Conservation (phyloP, 495 filamentous ascomycete genomes). For the Zalerion maritima region DNA sequence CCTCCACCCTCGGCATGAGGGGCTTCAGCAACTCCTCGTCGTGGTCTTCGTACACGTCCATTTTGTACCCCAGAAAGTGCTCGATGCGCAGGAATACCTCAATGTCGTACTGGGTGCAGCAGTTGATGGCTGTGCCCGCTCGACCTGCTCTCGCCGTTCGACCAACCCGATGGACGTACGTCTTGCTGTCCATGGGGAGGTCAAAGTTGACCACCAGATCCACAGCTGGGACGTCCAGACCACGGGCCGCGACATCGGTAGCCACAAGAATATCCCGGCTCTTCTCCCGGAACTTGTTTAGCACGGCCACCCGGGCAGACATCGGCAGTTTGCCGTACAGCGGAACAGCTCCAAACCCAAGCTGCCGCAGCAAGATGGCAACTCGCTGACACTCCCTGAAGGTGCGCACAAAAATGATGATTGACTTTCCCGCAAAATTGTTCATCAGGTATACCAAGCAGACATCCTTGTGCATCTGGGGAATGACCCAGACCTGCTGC, state of each 20-base stretch:
- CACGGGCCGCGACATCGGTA: conserved; percentile 87
- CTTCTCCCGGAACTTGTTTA: conserved; percentile 73
- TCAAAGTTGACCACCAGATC: conserved; percentile 84
- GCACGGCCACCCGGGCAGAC: conserved; percentile 63
- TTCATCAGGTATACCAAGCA: conserved; percentile 79
- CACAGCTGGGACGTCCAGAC: conserved; percentile 87
- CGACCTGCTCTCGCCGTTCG: conserved; percentile 86
- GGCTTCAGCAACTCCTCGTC: conserved; percentile 84
- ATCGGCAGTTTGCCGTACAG: conserved; percentile 85
- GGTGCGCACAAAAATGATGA: conserved; percentile 86
- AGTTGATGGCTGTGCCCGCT: conserved; percentile 61
- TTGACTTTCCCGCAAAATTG: conserved; percentile 66
- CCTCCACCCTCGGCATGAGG: conserved; percentile 60
- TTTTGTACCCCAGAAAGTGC: conserved; percentile 58
- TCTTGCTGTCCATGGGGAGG: conserved; percentile 69
- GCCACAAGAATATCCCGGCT: conserved; percentile 77
- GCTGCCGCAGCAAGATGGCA: conserved; percentile 60
- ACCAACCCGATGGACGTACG: conserved; percentile 89
- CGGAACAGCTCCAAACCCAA: conserved; percentile 78
- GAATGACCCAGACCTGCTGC: conserved; percentile 72
- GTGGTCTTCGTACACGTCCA: conserved; percentile 47
- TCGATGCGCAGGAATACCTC: conserved; percentile 82
- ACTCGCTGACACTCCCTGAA: conserved; percentile 80
- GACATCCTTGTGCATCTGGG: conserved; percentile 78
- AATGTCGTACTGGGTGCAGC: conserved; percentile 86